Evolutionary conservation across 2,329 filamentous ascomycete genomes (phyloP).

Genomic region (Stemphylium vesicarium): DNA sequence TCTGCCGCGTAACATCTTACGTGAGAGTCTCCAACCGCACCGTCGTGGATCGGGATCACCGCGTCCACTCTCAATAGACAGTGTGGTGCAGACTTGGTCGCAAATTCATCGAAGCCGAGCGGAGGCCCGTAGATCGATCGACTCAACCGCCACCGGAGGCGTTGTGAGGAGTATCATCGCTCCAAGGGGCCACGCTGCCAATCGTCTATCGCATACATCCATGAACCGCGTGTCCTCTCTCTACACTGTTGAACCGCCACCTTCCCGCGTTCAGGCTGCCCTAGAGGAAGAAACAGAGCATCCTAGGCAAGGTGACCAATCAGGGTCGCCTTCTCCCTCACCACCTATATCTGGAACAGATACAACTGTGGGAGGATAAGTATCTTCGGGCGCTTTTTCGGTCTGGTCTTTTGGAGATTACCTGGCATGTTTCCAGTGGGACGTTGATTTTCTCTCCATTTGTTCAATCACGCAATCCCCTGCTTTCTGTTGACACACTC

Average conservation of each 20-base stretch:
- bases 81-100: constrained; percentile 8
- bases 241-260: not conserved
- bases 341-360: not conserved
- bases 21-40: constrained; percentile 7
- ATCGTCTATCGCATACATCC: constrained; percentile 9
- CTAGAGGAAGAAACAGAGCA: not conserved
- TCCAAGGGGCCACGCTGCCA: constrained; percentile 1
- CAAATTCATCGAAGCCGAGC: constrained; percentile 7
- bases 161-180: constrained; percentile 7
- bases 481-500: too few species aligned
- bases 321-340: not conserved
- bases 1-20: not conserved
- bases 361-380: not conserved
- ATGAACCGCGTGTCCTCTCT: constrained; percentile 1
- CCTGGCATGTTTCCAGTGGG: too few species aligned
- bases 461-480: too few species aligned
- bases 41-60: constrained; percentile 9
- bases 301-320: not conserved
- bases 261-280: not conserved
- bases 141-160: constrained; percentile 7
- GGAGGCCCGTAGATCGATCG: constrained; percentile 15
- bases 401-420: too few species aligned
- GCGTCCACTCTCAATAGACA: constrained; percentile 11
- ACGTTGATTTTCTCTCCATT: too few species aligned
- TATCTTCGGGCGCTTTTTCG: not conserved